Evolutionary conservation across 805 yeast genomes (phyloP).

Genomic region (Isabelozyma rhagii): DNA sequence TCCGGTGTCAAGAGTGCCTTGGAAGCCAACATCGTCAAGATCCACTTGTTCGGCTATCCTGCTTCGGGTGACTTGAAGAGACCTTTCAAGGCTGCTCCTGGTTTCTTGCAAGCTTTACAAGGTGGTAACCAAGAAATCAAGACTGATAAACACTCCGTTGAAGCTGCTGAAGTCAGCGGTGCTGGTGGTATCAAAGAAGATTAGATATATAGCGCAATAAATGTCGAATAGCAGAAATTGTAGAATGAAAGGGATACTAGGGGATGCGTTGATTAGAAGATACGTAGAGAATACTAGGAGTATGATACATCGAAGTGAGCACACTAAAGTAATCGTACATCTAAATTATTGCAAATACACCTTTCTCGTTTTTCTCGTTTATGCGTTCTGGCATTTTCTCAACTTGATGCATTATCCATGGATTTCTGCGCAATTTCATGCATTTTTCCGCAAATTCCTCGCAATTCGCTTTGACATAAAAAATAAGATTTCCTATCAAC

Average conservation of each 20-base stretch:
- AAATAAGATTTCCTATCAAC: background rate
- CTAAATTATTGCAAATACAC: too few species aligned
- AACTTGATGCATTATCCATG: too few species aligned
- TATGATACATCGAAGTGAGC: too few species aligned
- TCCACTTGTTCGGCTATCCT: constrained; percentile 79
- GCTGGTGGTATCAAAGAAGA: constrained; percentile 87
- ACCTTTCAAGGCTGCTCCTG: constrained; percentile 84
- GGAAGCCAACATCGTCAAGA: constrained; percentile 86
- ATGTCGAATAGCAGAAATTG: too few species aligned
- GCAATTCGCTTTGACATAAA: background rate
- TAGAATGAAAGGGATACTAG: too few species aligned
- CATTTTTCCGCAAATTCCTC: too few species aligned
- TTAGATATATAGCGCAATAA: constrained; percentile 26
- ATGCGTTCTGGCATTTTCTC: too few species aligned
- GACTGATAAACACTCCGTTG: constrained; percentile 86
- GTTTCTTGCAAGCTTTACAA: constrained; percentile 56
- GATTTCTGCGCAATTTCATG: too few species aligned
- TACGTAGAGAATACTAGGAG: too few species aligned
- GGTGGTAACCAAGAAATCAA: constrained; percentile 54
- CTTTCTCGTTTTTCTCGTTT: too few species aligned
- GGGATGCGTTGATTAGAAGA: too few species aligned
- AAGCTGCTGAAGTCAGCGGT: constrained; percentile 82
- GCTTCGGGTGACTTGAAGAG: constrained; percentile 91
- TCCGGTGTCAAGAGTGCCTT: constrained; percentile 86
- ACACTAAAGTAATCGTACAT: too few species aligned